phyloP scores from a whole-genome alignment of 495 filamentous ascomycete genomes.

The Penicillium subrubescens region DNA sequence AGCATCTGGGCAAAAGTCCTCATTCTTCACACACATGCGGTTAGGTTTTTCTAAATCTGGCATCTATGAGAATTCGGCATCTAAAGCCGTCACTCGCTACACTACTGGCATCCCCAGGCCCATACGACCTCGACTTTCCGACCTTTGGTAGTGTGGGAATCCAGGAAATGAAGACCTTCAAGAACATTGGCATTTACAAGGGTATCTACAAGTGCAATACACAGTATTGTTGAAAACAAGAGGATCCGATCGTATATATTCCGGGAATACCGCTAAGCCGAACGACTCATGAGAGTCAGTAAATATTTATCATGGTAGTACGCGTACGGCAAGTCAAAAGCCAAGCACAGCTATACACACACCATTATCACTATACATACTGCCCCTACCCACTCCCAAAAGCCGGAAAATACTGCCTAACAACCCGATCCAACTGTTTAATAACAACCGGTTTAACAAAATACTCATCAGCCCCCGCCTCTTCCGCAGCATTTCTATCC shows the following conservation, averaged over 20 bases:
- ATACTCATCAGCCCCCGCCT: constrained; percentile 15
- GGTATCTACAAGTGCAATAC: too few relatives aligned
- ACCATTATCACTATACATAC: neutral
- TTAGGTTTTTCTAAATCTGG: too few relatives aligned
- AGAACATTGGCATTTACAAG: too few relatives aligned
- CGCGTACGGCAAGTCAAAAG: neutral
- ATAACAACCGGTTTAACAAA: constrained; percentile 21
- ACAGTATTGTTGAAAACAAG: too few relatives aligned
- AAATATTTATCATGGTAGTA: neutral
- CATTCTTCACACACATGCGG: too few relatives aligned
- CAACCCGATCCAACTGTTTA: constrained; percentile 14
- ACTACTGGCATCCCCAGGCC: too few relatives aligned
- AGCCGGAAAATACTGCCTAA: constrained; percentile 11
- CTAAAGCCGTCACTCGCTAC: too few relatives aligned
- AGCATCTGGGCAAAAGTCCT: too few relatives aligned
- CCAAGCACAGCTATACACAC: neutral
- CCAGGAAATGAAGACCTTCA: too few relatives aligned
- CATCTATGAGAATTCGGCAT: too few relatives aligned
- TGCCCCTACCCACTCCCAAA: constrained; percentile 2
- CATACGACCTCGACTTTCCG: too few relatives aligned
- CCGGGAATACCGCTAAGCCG: neutral
- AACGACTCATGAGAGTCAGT: neutral
- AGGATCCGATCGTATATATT: neutral
- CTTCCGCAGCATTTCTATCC: constrained; percentile 15
- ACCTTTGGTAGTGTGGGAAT: too few relatives aligned